Evolutionary conservation across 1,284 basidiomycete species (phyloP).

Genomic region (Exsudoporus floridanus): DNA sequence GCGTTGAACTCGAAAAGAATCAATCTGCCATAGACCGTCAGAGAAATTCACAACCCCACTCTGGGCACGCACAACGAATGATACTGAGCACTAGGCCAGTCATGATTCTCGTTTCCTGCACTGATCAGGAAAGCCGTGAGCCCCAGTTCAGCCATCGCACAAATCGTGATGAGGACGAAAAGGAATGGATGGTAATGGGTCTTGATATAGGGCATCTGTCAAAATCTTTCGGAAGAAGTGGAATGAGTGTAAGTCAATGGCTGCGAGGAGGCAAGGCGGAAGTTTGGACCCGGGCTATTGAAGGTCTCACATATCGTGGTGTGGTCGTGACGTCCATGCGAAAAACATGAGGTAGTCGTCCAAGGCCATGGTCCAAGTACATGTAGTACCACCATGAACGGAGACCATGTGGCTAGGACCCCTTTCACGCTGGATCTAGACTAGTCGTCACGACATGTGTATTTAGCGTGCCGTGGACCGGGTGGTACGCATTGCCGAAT

Average conservation of each 20-base stretch:
- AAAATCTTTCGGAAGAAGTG: slow-evolving; percentile 6
- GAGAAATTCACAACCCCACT: not conserved
- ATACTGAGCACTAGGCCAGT: slow-evolving; percentile 62
- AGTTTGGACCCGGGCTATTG: slow-evolving; percentile 16
- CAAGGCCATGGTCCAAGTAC: slow-evolving; percentile 4
- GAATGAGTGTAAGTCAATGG: slow-evolving; percentile 13
- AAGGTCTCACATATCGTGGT: slow-evolving; percentile 24
- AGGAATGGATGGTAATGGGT: slow-evolving; percentile 66
- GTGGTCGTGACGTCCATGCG: slow-evolving; percentile 33
- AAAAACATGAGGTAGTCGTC: slow-evolving; percentile 33
- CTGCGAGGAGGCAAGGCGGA: slow-evolving; percentile 12
- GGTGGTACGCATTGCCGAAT: slow-evolving; percentile 10
- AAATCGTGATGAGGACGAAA: slow-evolving; percentile 66
- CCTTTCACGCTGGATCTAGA: slow-evolving; percentile 14
- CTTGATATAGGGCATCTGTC: slow-evolving; percentile 44
- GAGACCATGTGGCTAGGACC: slow-evolving; percentile 6
- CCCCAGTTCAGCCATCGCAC: slow-evolving; percentile 66
- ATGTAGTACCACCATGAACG: slow-evolving; percentile 3
- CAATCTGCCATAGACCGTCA: slow-evolving; percentile 39
- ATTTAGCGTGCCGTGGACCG: slow-evolving; percentile 12
- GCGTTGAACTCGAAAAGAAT: slow-evolving; percentile 68
- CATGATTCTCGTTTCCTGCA: slow-evolving; percentile 56
- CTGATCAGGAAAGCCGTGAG: slow-evolving; percentile 69
- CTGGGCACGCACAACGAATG: slow-evolving; percentile 58
- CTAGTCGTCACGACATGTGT: slow-evolving; percentile 17